Conservation (phyloP, 2,329 filamentous ascomycete species). For the Alternaria arbusti region DNA sequence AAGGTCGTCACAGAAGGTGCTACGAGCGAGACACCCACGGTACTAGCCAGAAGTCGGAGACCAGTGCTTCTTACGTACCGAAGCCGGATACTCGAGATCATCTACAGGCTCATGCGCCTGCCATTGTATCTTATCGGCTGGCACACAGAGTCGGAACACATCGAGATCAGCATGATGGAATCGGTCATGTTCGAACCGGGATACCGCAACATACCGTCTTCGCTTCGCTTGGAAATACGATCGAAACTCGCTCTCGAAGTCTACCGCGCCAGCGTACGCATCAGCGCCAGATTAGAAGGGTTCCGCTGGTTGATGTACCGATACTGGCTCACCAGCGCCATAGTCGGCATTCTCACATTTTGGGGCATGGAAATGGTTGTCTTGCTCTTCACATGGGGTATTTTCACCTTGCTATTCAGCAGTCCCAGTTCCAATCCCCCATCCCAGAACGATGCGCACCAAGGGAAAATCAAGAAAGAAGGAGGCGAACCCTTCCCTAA, state of each 20-base stretch:
- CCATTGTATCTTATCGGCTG: constrained; percentile 73
- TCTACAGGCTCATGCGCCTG: constrained; percentile 52
- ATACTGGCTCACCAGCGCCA: constrained; percentile 72
- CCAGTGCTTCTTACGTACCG: constrained; percentile 81
- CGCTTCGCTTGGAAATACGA: constrained; percentile 70
- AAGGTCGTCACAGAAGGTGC: neutral
- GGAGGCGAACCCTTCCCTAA: constrained; percentile 14
- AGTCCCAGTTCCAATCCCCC: neutral
- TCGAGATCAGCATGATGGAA: constrained; percentile 77
- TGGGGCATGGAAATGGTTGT: constrained; percentile 78
- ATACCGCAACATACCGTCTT: constrained; percentile 59
- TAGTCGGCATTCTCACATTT: constrained; percentile 73
- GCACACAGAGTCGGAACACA: constrained; percentile 65
- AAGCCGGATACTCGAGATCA: constrained; percentile 54
- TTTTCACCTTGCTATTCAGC: constrained; percentile 55
- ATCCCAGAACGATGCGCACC: neutral
- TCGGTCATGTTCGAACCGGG: constrained; percentile 68
- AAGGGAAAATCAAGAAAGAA: neutral
- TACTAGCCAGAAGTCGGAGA: constrained; percentile 64
- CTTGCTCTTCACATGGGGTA: constrained; percentile 68
- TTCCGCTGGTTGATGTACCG: constrained; percentile 81
- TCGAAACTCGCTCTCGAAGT: constrained; percentile 75
- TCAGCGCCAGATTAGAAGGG: constrained; percentile 78
- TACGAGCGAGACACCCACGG: constrained; percentile 21
- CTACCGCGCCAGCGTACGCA: constrained; percentile 71